A percentile compares a stretch with the other conserved stretches of the same genome.
phyloP scores from a whole-genome alignment of 2,329 filamentous ascomycete species.

The Botrytis cinerea region DNA sequence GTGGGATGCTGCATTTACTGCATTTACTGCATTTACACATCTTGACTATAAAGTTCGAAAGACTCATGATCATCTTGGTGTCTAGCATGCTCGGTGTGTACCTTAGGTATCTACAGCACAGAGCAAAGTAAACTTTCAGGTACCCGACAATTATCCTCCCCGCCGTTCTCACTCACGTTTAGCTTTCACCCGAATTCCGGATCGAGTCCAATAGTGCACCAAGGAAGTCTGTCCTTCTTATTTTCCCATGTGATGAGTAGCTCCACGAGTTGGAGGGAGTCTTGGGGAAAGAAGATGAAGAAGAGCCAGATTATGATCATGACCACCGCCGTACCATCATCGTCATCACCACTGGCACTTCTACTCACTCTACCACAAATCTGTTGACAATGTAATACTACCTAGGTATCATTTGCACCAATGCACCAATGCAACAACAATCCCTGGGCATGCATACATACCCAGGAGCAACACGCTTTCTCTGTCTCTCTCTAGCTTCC shows the following conservation, averaged over 20 bases:
- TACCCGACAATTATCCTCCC: not conserved
- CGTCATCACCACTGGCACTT: not conserved
- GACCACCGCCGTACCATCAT: not conserved
- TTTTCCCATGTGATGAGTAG: not conserved
- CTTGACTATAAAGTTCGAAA: not conserved
- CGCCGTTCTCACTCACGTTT: not conserved
- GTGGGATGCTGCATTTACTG: constrained; percentile 15
- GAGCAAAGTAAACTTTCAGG: not conserved
- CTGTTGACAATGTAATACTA: not conserved
- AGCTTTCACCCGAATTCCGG: not conserved
- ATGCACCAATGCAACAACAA: not conserved
- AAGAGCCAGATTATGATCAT: not conserved
- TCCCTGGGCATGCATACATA: constrained; percentile 8
- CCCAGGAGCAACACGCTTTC: not conserved
- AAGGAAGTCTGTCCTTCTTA: not conserved
- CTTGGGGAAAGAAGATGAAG: not conserved
- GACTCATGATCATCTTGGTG: constrained; percentile 20
- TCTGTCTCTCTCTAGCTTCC: constrained; percentile 6
- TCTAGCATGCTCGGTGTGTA: not conserved
- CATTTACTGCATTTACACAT: not conserved
- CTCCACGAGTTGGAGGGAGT: not conserved
- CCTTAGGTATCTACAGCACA: not conserved
- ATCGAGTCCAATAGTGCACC: not conserved
- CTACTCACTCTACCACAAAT: not conserved
- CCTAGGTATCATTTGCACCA: not conserved